Evolutionary conservation across 2,329 filamentous ascomycete species (phyloP).

Genomic region (Aureobasidium sp.): DNA sequence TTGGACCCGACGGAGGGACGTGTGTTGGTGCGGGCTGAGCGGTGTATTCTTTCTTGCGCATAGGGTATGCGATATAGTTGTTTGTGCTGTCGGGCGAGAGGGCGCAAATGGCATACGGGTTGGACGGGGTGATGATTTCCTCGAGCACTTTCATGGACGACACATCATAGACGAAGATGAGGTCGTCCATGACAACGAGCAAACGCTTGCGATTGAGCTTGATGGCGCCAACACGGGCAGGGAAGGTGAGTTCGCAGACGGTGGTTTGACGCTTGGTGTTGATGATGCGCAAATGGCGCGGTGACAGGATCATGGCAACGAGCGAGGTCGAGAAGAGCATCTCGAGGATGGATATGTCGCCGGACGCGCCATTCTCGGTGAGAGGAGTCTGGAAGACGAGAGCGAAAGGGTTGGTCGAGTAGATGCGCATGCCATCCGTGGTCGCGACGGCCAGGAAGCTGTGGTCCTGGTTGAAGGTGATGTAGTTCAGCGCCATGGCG

Average conservation of each 20-base stretch:
- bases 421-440: slow-evolving; percentile 89
- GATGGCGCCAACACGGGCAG: slow-evolving; percentile 89
- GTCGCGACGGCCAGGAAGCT: slow-evolving; percentile 97
- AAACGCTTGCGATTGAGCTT: slow-evolving; percentile 90
- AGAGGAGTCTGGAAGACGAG: slow-evolving; percentile 93
- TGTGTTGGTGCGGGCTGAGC: slow-evolving; percentile 49
- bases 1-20: slow-evolving; percentile 72
- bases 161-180: slow-evolving; percentile 98
- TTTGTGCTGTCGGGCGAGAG: slow-evolving; percentile 91
- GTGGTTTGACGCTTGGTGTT: slow-evolving; percentile 88
- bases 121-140: slow-evolving; percentile 89
- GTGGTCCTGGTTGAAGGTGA: slow-evolving; percentile 99
- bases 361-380: slow-evolving; percentile 33
- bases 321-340: slow-evolving; percentile 98
- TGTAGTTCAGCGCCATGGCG: slow-evolving; percentile 68
- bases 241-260: slow-evolving; percentile 98
- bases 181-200: slow-evolving; percentile 87
- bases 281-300: slow-evolving; percentile 86
- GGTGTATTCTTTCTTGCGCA: slow-evolving; percentile 58
- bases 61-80: slow-evolving; percentile 89
- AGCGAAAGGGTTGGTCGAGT: slow-evolving; percentile 91
- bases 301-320: slow-evolving; percentile 86
- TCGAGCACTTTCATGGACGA: slow-evolving; percentile 94
- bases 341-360: slow-evolving; percentile 91
- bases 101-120: slow-evolving; percentile 72